These are phyloP conservation scores for Dactylonectria macrodidyma DNA, from an alignment of 2,329 filamentous ascomycete genomes.

Conservation along the genomic window DNA sequence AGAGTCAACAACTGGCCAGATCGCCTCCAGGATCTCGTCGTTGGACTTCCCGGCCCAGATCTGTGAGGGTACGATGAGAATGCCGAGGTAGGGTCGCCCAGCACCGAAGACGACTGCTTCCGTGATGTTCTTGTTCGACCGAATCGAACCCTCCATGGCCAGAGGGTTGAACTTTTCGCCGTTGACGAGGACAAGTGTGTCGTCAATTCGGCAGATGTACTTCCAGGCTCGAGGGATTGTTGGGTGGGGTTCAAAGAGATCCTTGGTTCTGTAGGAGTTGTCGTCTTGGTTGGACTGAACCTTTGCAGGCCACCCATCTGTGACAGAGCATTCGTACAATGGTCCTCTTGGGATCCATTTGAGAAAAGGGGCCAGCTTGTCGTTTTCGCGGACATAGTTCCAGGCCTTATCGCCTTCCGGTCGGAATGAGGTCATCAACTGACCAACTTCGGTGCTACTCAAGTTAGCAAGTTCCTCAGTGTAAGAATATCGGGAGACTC, in stretches of 20 bases:
- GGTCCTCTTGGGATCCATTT: conserved; percentile 29
- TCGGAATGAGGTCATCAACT: conserved; percentile 46
- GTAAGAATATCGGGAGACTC: conserved; percentile 41
- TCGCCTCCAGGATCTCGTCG: conserved; percentile 47
- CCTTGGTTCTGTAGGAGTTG: conserved; percentile 73
- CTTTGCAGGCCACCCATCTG: conserved; percentile 69
- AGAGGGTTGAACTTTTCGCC: conserved; percentile 79
- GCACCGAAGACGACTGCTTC: conserved; percentile 76
- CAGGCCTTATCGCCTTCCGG: conserved; percentile 41
- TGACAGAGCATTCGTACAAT: conserved; percentile 69
- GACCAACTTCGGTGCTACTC: conserved; percentile 44
- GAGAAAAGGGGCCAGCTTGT: conserved; percentile 22
- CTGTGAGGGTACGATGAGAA: conserved; percentile 24
- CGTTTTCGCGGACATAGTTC: conserved; percentile 45
- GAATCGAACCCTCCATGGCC: conserved; percentile 69
- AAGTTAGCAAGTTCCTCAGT: not conserved
- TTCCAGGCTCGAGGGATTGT: conserved; percentile 69
- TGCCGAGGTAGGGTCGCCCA: conserved; percentile 55
- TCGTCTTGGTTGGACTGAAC: conserved; percentile 71
- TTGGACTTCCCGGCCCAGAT: conserved; percentile 10
- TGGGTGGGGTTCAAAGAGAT: conserved; percentile 72
- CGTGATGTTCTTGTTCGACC: conserved; percentile 58
- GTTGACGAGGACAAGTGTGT: conserved; percentile 72
- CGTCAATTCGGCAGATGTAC: conserved; percentile 73
- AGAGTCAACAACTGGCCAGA: conserved; percentile 54